Percentiles rank a stretch among this genome's conserved stretches.
Evolutionary conservation across 495 filamentous ascomycete species (phyloP).

Genomic region (Hyaloscypha hepaticicola): DNA sequence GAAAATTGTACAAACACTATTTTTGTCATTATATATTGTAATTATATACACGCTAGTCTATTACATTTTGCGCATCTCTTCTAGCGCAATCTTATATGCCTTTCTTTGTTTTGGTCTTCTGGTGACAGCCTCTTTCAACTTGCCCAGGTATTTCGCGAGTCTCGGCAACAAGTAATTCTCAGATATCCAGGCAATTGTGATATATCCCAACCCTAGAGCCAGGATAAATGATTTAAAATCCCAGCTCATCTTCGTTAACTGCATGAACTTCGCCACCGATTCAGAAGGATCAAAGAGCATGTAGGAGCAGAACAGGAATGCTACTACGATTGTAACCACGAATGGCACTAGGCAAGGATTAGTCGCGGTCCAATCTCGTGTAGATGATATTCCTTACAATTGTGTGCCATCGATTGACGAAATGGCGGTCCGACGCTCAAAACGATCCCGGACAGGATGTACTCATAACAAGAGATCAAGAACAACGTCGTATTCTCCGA

Average conservation of each 20-base stretch:
- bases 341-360: conserved; percentile 64
- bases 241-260: conserved; percentile 72
- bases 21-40: background rate
- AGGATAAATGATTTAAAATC: conserved; percentile 72
- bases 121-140: conserved; percentile 51
- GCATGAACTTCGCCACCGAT: conserved; percentile 74
- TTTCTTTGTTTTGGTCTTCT: conserved; percentile 72
- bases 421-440: conserved; percentile 89
- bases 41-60: background rate
- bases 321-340: conserved; percentile 68
- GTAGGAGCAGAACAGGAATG: conserved; percentile 64
- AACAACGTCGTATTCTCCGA: conserved; percentile 92
- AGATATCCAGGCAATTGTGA: conserved; percentile 63
- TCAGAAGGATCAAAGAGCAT: conserved; percentile 73
- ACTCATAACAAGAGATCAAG: conserved; percentile 88
- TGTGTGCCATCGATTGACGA: conserved; percentile 73
- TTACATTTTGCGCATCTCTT: conserved; percentile 57
- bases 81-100: conserved; percentile 77
- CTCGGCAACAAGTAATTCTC: conserved; percentile 69
- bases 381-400: conserved; percentile 54
- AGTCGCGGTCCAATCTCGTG: background rate
- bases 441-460: conserved; percentile 84
- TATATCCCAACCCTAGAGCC: conserved; percentile 62
- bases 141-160: conserved; percentile 68
- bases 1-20: background rate